Evolutionary conservation across 768 basidiomycete genomes (phyloP), one percentile per base, ranked within the genome.

Genomic region (Trametes gibbosa): DNA sequence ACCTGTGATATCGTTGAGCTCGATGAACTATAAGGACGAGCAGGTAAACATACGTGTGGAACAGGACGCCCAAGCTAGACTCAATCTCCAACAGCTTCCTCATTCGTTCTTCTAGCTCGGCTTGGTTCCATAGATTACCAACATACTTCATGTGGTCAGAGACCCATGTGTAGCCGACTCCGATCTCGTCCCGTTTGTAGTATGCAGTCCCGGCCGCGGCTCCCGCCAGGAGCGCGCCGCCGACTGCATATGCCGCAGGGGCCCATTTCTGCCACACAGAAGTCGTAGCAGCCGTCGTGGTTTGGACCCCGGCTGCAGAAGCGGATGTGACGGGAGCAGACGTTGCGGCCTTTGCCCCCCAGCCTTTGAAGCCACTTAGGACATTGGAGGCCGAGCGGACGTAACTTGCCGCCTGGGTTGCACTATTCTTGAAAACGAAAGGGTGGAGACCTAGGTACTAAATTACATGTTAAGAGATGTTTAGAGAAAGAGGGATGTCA

Each of bases 131-230:
- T 29, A 97, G 73, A 64, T 79, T 90, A 42, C 89, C 84, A 9
- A 95, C 86, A 71, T 89, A 98, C 68, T 87, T 89, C 84, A 97
- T 83, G 70, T 98, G 95, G 65, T 95, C 94, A 29, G 81, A 85
- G 2, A 86, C 86, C 86, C 87, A 94, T 12, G 77, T 74, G 65
- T 88, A 88, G 2, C 89, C 84, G 42, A 78, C 78, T 6, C 81
- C 80, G 29, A 97, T 73, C 25, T 92, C 90, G 13, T 90, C 85
- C 51, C 89, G 82, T 58, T 86, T 84, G 74, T 88, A 88, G 68
- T 92, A 95, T 6, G 90, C 92, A 2, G 89, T 84, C 0, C 92
- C 89, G 16, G 87, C 91, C 5, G 90, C 91, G 5, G 90, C 92
- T 9, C 91, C 89, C 0, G 92, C 92, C 1, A 93, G 51, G 9